Evolutionary conservation across 495 filamentous ascomycete genomes (phyloP).

Genomic region (Staphylotrichum longicolle): DNA sequence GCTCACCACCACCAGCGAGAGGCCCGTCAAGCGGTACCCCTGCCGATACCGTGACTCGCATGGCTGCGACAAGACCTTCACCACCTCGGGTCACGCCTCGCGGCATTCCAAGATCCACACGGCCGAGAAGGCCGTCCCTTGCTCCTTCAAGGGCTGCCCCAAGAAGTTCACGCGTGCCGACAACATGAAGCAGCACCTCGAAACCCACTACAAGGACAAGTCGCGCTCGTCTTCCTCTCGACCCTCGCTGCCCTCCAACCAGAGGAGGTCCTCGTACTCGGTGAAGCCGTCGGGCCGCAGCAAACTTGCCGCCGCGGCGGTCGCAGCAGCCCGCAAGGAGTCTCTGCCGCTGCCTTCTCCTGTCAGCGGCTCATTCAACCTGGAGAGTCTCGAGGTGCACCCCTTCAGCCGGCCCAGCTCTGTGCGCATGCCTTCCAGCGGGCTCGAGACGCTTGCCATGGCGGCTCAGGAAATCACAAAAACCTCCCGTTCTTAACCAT

Average conservation of each 20-base stretch:
- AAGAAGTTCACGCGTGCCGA: conserved; percentile 96
- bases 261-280: conserved; percentile 38
- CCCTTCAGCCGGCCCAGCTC: no score
- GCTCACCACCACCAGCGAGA: conserved; percentile 29
- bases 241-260: conserved; percentile 22
- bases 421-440: conserved; percentile 34
- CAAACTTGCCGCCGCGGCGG: conserved; percentile 14
- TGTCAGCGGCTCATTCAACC: no score
- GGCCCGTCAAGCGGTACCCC: conserved; percentile 58
- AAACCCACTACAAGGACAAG: conserved; percentile 72
- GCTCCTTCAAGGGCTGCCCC: conserved; percentile 71
- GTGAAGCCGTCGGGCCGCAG: conserved; percentile 33
- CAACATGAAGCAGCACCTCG: conserved; percentile 97
- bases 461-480: conserved; percentile 24
- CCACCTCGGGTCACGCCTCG: conserved; percentile 94
- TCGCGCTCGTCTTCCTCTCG: conserved; percentile 37
- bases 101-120: conserved; percentile 96
- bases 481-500: no score
- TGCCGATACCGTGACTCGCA: conserved; percentile 64
- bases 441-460: conserved; percentile 43
- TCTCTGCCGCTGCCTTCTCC: no score
- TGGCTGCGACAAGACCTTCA: conserved; percentile 79
- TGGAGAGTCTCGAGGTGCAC: no score
- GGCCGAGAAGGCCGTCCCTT: conserved; percentile 88
- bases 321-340: conserved; percentile 8